Evolutionary conservation across 495 filamentous ascomycete genomes (phyloP).

Genomic region (Pseudevernia furfuracea): DNA sequence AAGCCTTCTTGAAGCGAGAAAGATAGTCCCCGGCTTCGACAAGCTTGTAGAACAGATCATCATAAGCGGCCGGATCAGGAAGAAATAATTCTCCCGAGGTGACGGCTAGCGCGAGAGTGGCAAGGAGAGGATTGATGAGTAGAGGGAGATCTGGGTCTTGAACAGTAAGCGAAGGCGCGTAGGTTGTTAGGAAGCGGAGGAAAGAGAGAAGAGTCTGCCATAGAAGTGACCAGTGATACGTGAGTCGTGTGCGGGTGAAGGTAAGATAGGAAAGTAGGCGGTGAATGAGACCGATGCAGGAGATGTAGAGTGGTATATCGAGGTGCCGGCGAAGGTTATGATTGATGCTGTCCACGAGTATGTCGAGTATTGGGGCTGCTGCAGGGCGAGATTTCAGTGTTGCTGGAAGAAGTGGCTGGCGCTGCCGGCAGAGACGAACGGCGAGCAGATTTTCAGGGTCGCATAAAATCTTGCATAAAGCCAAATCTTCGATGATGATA

Average conservation of each 20-base stretch:
- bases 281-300: conserved; percentile 64
- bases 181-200: conserved; percentile 83
- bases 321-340: conserved; percentile 85
- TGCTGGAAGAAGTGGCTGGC: conserved; percentile 77
- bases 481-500: conserved; percentile 79
- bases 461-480: conserved; percentile 77
- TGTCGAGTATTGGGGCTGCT: conserved; percentile 70
- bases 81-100: conserved; percentile 85
- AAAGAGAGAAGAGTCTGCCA: conserved; percentile 86
- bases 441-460: conserved; percentile 66
- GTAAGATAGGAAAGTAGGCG: conserved; percentile 78
- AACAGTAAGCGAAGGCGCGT: conserved; percentile 63
- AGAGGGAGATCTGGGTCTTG: conserved; percentile 49
- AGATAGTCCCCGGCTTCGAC: conserved; percentile 85
- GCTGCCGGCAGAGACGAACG: conserved; percentile 83
- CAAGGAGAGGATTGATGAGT: conserved; percentile 60
- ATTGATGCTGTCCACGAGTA: conserved; percentile 81
- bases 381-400: conserved; percentile 62
- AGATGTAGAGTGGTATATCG: conserved; percentile 77
- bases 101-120: conserved; percentile 80
- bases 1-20: conserved; percentile 72
- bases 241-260: conserved; percentile 63
- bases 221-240: conserved; percentile 92
- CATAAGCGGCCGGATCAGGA: conserved; percentile 80
- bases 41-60: conserved; percentile 97